Base-by-base conservation (phyloP, 371 early-diverging fungal species). In the Rhizopus sp. region DNA sequence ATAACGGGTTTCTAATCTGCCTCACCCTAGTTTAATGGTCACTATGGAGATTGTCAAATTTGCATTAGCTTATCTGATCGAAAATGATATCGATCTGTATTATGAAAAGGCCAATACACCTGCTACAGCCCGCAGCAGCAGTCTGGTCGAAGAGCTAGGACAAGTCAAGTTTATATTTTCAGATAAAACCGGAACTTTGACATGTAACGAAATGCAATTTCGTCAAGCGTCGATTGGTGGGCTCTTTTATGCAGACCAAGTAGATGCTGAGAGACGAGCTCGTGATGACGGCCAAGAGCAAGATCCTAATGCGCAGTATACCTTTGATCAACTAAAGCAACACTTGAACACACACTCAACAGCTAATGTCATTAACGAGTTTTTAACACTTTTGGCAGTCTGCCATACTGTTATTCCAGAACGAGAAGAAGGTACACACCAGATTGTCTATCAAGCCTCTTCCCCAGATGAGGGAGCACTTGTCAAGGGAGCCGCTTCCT, bases 401-500 rank as follows among this genome's bases (percentile, higher is more conserved):
- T 98, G 98, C 66, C 97, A 98, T 66, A 98, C 97, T 4, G 99
- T 97, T 5, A 95, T 97, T 64, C 95, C 97, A 1, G 96, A 96
- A 69, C 66, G 66, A 3, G 57, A 55, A 3, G 70, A 76, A 23
- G 75, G 71, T 7, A 61, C 69, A 1, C 65, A 68, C 7, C 81
- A 80, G 13, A 83, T 91, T 48, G 70, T 84, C 4, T 94, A 94
- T 69, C 93, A 94, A 68, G 93, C 95, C 4, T 87, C 91, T 0
- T 95, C 95, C 0, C 95, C 95, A 0, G 95, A 95, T 64, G 95
- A 95, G 64, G 93, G 84, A 15, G 95, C 95, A 1, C 74, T 95
- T 30, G 94, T 95, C 7, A 78, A 84, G 61, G 93, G 93, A 4
- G 94, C 93, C 0, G 65, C 86, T 42, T 81, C 78, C 3, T 23